Base-by-base conservation (phyloP, 2,329 filamentous ascomycete genomes). In the Chaetomiaceae sp. region DNA sequence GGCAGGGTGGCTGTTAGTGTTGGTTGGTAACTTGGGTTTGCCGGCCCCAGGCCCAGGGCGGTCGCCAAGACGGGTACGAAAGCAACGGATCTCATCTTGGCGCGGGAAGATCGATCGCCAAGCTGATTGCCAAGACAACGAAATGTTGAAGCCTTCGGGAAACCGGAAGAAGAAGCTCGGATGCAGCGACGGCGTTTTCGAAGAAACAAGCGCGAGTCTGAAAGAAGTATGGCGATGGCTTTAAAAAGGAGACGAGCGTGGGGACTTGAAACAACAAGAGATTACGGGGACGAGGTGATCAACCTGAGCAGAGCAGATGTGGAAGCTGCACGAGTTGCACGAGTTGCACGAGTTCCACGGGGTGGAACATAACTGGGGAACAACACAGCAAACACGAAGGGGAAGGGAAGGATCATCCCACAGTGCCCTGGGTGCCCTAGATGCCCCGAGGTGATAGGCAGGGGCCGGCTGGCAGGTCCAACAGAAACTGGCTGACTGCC, bases 61-160 rank as follows among this genome's bases (percentile, higher is more conserved):
- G 74, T 73, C 59, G 75, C 74, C 60, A 82, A 67, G 61, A 71
- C 74, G 54, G 77, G 72, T 47, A 76, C 66, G 54, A 81, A 58
- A 61, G 71, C 27, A 41, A 48, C 10, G 41, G 49, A 48, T 50
- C 48, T 44, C 56, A 58, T 58, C 40, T 47, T 58, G 43, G 44
- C 43, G 21, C 48, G 29, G 34, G 29, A 51, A 37, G 32, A 51
- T 53, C 37, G 51, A 42, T 45, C 45, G 48, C 43, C 52, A 55
- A 57, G 55, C 37, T n/a, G 1, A 23, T 9, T 41, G 40, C 42
- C 54, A 50, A 56, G 46, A 25, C 8, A 2, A 34, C 5, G 44
- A n/a, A n/a, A n/a, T n/a, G n/a, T 11, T 33, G 20, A 40, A 27
- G 49, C 14, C 40, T 25, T 14, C 5, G n/a, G 43, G 32, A 5